Base-by-base conservation (phyloP, 2,329 filamentous ascomycete genomes). In the Amauroascus verrucosus region DNA sequence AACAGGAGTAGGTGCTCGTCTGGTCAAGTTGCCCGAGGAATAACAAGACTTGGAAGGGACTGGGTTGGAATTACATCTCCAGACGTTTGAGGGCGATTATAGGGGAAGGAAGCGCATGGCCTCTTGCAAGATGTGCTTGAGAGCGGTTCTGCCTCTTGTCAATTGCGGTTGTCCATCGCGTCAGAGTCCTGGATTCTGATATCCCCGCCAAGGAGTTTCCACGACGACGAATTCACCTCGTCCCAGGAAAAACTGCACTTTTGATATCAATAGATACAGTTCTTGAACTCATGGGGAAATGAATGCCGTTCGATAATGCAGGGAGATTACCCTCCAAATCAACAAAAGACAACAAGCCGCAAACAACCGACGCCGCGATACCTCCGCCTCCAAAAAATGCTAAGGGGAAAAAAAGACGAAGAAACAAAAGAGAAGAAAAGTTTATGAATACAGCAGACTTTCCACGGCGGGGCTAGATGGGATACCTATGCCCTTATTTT, bases 401-500 rank as follows among this genome's bases (percentile, higher is more conserved):
- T 16, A 30, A 14, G 38, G 18, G 16, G 14, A 20, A 14, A 37
- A 11, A 40, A 18, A 13, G 16, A 40, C 11, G 20, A 16, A 18
- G 6, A 30, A 32, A 28, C 11, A 5, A 16, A 20, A 18, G 14
- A 20, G 32, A 6, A 52, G 16, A 46, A 7, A 24, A 45, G 22
- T 18, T 16, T 28, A 37, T 28, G 11, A 28, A 41, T 33, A 8
- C 24, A 33, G 18, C 41, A 30, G 30, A 16, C 22, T 35, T 18
- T 18, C 30, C 20, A 45, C 41, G 20, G 43, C 40, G 16, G 32
- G 40, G 18, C 30, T 16, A 20, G 43, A 46, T 8, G 24, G 43
- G 20, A 32, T 45, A 18, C 43, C 33, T 53, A 53, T 48, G 37
- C 14, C 30, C 14, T 43, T 44, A 55, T 38, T 43, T 46, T 33